Conservation (phyloP, 345 rosid species). For the Salix koriyanagi region DNA sequence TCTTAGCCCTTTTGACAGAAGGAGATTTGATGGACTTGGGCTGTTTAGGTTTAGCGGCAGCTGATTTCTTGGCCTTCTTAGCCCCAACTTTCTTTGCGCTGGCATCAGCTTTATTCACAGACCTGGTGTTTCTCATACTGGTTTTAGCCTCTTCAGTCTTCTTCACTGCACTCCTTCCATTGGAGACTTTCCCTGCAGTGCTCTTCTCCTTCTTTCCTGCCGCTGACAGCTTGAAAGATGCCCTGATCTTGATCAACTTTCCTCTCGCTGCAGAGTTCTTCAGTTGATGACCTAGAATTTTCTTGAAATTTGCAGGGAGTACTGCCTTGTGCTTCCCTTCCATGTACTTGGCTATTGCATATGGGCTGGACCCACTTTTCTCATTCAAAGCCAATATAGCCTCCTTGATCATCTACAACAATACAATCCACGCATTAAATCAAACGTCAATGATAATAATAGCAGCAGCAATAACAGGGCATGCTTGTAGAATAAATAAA, state of each 20-base stretch:
- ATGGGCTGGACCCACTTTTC: constrained; percentile 76
- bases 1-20: constrained; percentile 43
- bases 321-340: constrained; percentile 67
- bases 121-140: constrained; percentile 28
- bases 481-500: not conserved
- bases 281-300: constrained; percentile 55
- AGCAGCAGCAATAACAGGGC: not conserved
- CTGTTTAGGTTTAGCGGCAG: constrained; percentile 41
- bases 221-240: constrained; percentile 69
- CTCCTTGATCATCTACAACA: constrained; percentile 69
- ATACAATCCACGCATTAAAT: not conserved
- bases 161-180: constrained; percentile 1
- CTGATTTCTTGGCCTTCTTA: constrained; percentile 35
- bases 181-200: not conserved
- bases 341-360: constrained; percentile 76
- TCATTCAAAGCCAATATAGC: constrained; percentile 59
- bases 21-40: constrained; percentile 42
- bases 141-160: constrained; percentile 15
- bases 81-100: constrained; percentile 24
- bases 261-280: constrained; percentile 65
- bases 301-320: constrained; percentile 64
- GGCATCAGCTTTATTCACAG: constrained; percentile 27
- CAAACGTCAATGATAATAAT: not conserved
- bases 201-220: constrained; percentile 16
- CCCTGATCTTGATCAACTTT: constrained; percentile 72